Evolutionary conservation across 75 land plant genomes (phyloP), one percentile per base, ranked within the genome.

Genomic region (Larix kaempferi): DNA sequence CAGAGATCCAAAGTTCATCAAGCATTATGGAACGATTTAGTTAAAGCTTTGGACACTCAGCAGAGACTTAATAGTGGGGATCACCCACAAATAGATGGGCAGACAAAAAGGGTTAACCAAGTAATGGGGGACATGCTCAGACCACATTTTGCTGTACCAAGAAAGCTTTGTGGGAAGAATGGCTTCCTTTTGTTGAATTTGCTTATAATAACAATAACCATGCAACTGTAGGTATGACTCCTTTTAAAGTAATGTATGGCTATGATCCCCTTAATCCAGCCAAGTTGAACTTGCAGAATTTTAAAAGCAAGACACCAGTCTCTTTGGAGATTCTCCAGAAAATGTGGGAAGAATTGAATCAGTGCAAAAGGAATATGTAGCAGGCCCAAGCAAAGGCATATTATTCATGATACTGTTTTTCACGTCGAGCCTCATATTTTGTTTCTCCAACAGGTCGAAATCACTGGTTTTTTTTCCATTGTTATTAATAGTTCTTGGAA

Each of bases 111-210:
- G 22, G 23, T 39, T 23, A 80, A 80, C 65, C 41, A 71, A 12
- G 80, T 37, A 57, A 52, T 81, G 67, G 82, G 78, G 56, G 59
- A 78, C 26, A 78, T 64, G 73, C 23, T 78, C 15, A 35, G 22
- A 6, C 37, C 29, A n/a, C 54, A 25, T 27, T 27, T 66, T 11
- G 44, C 39, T 37, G 33, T 29, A 37, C 22, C 33, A 58, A 6
- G 25, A 74, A 59, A 37, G 37, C 29, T 77, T n/a, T 19, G 33
- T 78, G 81, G 82, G 81, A 52, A 54, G 44, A 61, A 16, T 26
- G 49, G 41, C 81, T 78, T 27, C 82, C 74, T 44, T 49, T 79
- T 15, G 17, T 78, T 14, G 73, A 78, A 56, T 79, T 78, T 78
- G 14, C 35, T 64, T 81, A 78, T 27, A 56, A 66, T 33, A 81